Percentiles rank a stretch among this genome's conserved stretches.
phyloP scores from a whole-genome alignment of 2,329 filamentous ascomycete genomes.

The Colletotrichum tropicicola region DNA sequence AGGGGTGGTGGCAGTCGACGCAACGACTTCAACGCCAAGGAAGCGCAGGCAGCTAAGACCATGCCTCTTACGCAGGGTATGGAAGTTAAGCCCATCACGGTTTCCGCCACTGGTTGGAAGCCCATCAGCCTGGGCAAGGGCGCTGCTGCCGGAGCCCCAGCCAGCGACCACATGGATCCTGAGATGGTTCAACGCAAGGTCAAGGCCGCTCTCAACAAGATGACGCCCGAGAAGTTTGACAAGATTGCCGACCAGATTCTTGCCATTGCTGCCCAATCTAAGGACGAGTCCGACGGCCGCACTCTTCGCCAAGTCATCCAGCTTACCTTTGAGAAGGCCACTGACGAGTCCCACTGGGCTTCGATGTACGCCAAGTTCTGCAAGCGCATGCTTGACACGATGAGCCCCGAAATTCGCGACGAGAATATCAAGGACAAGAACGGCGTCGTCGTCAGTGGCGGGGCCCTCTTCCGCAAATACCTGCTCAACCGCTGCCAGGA shows the following conservation, averaged over 20 bases:
- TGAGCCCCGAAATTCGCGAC: constrained; percentile 94
- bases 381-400: constrained; percentile 94
- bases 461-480: constrained; percentile 97
- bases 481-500: constrained; percentile 98
- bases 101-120: constrained; percentile 87
- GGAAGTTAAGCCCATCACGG: constrained; percentile 82
- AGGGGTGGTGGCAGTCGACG: constrained; percentile 67
- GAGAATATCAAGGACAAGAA: constrained; percentile 93
- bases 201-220: constrained; percentile 98
- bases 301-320: constrained; percentile 98
- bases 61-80: constrained; percentile 91
- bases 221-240: constrained; percentile 99
- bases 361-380: constrained; percentile 99
- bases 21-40: constrained; percentile 63
- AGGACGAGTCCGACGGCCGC: constrained; percentile 92
- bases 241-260: constrained; percentile 94
- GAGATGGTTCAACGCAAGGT: constrained; percentile 98
- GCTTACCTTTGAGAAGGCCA: constrained; percentile 98
- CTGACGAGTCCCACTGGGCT: constrained; percentile 97
- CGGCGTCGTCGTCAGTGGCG: constrained; percentile 88
- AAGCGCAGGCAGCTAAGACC: constrained; percentile 78
- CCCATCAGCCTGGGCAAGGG: constrained; percentile 73
- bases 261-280: constrained; percentile 91
- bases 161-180: constrained; percentile 76
- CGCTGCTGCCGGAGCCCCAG: constrained; percentile 43